These are phyloP conservation scores for Epichloe baconii DNA, from an alignment of 2,329 filamentous ascomycete genomes.

Conservation along the genomic window DNA sequence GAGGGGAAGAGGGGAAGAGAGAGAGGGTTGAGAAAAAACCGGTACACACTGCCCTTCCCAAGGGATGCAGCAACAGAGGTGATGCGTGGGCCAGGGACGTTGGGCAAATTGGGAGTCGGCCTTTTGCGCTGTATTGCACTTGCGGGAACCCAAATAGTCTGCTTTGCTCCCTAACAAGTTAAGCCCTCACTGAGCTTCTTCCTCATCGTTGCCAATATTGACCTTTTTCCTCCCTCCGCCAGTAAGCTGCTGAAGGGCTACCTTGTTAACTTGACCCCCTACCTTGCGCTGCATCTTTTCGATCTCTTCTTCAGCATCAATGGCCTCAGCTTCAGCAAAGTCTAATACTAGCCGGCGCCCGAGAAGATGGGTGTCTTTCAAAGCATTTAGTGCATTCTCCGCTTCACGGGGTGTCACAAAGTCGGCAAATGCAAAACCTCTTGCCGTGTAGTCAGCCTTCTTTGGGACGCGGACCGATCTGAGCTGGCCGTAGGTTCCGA, in stretches of 20 bases:
- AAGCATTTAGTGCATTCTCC: constrained; percentile 74
- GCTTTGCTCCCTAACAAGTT: constrained; percentile 8
- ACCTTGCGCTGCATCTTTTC: constrained; percentile 96
- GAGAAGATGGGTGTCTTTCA: constrained; percentile 85
- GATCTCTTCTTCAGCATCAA: constrained; percentile 92
- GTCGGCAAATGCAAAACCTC: constrained; percentile 94
- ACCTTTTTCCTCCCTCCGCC: constrained; percentile 77
- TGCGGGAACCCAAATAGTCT: constrained; percentile 10
- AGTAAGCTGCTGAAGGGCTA: constrained; percentile 79
- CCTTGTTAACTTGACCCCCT: constrained; percentile 80
- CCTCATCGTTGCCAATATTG: constrained; percentile 63
- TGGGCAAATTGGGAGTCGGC: background rate
- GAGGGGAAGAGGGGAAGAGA: background rate
- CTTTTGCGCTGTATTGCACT: background rate
- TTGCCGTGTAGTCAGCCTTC: constrained; percentile 79
- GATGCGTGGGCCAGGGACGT: constrained; percentile 4
- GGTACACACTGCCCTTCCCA: constrained; percentile 6
- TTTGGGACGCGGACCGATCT: constrained; percentile 87
- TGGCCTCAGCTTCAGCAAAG: constrained; percentile 75
- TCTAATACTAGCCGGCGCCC: constrained; percentile 82
- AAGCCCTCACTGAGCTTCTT: constrained; percentile 31
- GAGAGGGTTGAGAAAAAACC: background rate
- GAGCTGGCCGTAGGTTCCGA: constrained; percentile 83
- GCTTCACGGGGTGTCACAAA: constrained; percentile 88
- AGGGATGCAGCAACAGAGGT: constrained; percentile 6